Evolutionary conservation across 2,329 filamentous ascomycete species (phyloP).

Genomic region (Sarocladiaceae sp.): DNA sequence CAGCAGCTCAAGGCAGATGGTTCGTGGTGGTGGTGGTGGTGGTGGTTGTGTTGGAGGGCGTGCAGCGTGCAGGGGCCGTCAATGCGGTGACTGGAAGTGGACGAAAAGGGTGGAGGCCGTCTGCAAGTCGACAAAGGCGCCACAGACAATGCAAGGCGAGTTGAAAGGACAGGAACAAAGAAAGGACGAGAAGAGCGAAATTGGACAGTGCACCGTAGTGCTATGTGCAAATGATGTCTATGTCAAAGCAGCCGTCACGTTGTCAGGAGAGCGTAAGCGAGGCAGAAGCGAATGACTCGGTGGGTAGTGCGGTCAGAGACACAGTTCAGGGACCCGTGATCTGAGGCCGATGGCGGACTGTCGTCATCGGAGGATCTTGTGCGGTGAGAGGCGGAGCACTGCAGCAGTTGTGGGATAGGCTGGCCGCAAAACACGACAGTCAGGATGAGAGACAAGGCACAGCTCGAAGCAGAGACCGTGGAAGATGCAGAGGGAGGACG

Average conservation of each 20-base stretch:
- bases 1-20: conserved; percentile 4
- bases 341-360: conserved; percentile 10
- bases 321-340: conserved; percentile 9
- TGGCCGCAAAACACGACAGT: no score
- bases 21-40: conserved; percentile 6
- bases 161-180: conserved; percentile 6
- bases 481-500: no score
- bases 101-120: conserved; percentile 8
- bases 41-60: conserved; percentile 5
- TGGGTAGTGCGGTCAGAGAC: conserved; percentile 7
- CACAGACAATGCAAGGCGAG: background rate
- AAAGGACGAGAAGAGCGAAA: no score
- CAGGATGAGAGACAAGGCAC: no score
- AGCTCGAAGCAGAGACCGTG: no score
- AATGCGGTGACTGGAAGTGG: conserved; percentile 6
- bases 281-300: conserved; percentile 8
- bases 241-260: background rate
- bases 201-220: no score
- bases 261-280: background rate
- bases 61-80: conserved; percentile 4
- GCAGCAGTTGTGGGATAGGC: no score
- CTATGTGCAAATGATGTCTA: no score
- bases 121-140: no score
- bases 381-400: conserved; percentile 1
- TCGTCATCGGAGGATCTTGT: conserved; percentile 6